These are phyloP conservation scores for Pseudogymnoascus sp. DNA, from an alignment of 2,329 filamentous ascomycete genomes.

Conservation along the genomic window DNA sequence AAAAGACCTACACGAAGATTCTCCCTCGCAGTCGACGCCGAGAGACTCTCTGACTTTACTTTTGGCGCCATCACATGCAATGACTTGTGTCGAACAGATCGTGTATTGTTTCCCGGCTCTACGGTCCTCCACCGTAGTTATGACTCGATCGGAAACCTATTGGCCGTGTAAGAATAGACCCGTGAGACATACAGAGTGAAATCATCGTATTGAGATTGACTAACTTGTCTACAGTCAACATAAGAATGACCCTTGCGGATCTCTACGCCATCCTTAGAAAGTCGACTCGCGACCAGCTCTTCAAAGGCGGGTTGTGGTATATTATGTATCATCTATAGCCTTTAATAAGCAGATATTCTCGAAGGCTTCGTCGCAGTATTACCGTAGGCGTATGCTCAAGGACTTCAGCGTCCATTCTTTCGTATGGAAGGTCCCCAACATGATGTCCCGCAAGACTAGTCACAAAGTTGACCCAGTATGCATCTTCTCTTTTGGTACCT, in stretches of 20 bases:
- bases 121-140: conserved; percentile 28
- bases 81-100: conserved; percentile 29
- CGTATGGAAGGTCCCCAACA: conserved; percentile 32
- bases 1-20: conserved; percentile 32
- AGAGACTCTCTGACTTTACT: conserved; percentile 25
- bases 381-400: conserved; percentile 32
- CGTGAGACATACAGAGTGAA: neutral
- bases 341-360: neutral
- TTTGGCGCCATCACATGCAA: conserved; percentile 32
- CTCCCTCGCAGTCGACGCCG: conserved; percentile 33
- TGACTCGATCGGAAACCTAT: conserved; percentile 23
- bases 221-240: conserved; percentile 29
- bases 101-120: conserved; percentile 19
- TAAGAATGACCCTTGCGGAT: conserved; percentile 30
- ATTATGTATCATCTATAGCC: conserved; percentile 35
- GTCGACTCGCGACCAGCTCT: conserved; percentile 25
- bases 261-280: conserved; percentile 27
- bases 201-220: neutral
- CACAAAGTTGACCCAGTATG: conserved; percentile 36
- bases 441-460: conserved; percentile 31
- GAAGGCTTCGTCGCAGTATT: neutral
- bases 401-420: conserved; percentile 29
- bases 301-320: conserved; percentile 37
- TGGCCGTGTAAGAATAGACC: neutral
- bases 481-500: conserved; percentile 28